phyloP scores from a whole-genome alignment of 2,329 filamentous ascomycete species.

The Parafenestella ontariensis region DNA sequence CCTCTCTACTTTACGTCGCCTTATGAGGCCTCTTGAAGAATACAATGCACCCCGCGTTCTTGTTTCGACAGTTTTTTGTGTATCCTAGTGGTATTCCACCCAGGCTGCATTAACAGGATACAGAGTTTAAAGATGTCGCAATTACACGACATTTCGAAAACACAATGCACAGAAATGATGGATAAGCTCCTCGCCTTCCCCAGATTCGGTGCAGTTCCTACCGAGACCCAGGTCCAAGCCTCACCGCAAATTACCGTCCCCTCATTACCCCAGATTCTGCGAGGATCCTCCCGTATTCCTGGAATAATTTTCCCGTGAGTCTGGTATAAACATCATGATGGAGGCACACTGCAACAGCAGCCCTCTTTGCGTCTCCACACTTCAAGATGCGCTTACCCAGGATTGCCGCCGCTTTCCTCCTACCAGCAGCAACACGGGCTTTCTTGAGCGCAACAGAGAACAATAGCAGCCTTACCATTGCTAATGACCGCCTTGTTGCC shows the following conservation, averaged over 20 bases:
- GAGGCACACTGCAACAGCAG: slow-evolving; percentile 1
- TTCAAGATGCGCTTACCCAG: slow-evolving; percentile 21
- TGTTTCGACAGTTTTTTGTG: no score
- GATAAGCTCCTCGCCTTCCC: background rate
- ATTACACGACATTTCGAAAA: no score
- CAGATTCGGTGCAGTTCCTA: slow-evolving; percentile 18
- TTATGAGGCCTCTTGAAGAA: no score
- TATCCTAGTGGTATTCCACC: no score
- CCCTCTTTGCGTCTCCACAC: background rate
- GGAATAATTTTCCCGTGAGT: slow-evolving; percentile 27
- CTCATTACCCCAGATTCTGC: slow-evolving; percentile 24
- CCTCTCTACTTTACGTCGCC: no score
- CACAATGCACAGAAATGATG: no score
- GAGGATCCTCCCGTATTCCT: slow-evolving; percentile 11
- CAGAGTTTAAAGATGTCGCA: no score
- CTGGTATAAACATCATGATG: slow-evolving; percentile 19
- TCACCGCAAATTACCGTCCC: slow-evolving; percentile 13
- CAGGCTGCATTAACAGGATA: no score
- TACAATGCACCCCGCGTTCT: no score
- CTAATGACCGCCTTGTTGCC: slow-evolving; percentile 55
- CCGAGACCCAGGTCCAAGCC: slow-evolving; percentile 22
- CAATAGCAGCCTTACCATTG: slow-evolving; percentile 44
- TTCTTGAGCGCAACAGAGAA: slow-evolving; percentile 26
- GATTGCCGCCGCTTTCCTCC: slow-evolving; percentile 13
- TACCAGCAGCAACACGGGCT: slow-evolving; percentile 18